Evolutionary conservation across 768 basidiomycete genomes (phyloP).

Genomic region (Epithele typhae): DNA sequence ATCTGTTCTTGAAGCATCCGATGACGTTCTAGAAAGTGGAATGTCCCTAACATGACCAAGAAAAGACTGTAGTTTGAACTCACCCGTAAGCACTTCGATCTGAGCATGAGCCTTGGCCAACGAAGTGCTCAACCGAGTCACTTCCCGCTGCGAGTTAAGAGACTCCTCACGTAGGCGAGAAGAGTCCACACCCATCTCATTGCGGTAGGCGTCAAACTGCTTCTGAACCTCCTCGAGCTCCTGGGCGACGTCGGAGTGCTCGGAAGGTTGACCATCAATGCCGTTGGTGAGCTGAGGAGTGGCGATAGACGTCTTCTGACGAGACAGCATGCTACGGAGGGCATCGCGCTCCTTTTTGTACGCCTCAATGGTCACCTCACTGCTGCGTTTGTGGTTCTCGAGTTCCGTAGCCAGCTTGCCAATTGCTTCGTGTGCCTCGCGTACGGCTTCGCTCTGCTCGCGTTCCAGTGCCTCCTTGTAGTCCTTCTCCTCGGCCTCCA

Average conservation of each 20-base stretch:
- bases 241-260: constrained; percentile 38
- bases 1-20: constrained; percentile 69
- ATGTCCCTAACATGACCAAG: neutral
- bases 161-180: constrained; percentile 70
- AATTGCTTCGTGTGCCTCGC: constrained; percentile 87
- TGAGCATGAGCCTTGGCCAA: constrained; percentile 84
- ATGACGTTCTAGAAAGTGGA: constrained; percentile 51
- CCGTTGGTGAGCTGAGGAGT: constrained; percentile 27
- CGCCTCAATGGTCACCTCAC: constrained; percentile 68
- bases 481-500: constrained; percentile 83
- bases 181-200: constrained; percentile 79
- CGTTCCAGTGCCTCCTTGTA: constrained; percentile 64
- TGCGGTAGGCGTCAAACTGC: constrained; percentile 77
- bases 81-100: constrained; percentile 73
- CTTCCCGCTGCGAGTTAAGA: constrained; percentile 58
- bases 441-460: constrained; percentile 76
- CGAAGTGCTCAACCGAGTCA: constrained; percentile 55
- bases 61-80: constrained; percentile 18
- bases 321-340: constrained; percentile 66
- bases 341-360: constrained; percentile 88
- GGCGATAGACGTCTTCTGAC: constrained; percentile 28
- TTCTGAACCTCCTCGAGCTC: constrained; percentile 71
- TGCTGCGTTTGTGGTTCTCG: constrained; percentile 69
- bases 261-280: constrained; percentile 22
- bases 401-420: constrained; percentile 72